Evolutionary conservation across 1,284 basidiomycete species (phyloP).

Genomic region (Irpex sp.): DNA sequence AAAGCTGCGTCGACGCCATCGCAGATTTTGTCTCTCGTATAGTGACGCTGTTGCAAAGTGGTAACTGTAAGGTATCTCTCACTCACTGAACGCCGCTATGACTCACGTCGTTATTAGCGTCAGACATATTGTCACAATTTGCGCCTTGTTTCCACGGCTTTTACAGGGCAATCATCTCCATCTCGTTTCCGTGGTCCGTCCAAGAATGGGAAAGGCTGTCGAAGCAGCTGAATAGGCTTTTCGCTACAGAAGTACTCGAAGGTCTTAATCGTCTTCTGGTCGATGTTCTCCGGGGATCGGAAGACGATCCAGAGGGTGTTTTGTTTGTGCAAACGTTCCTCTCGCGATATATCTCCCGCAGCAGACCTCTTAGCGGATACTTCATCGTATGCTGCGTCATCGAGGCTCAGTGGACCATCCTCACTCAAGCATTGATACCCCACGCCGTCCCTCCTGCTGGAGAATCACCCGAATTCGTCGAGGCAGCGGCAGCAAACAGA

Average conservation of each 20-base stretch:
- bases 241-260: slow-evolving; percentile 60
- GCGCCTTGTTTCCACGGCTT: slow-evolving; percentile 85
- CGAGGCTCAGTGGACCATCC: slow-evolving; percentile 79
- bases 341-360: slow-evolving; percentile 70
- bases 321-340: slow-evolving; percentile 71
- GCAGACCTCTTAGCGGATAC: slow-evolving; percentile 81
- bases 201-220: slow-evolving; percentile 65
- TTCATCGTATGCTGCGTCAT: slow-evolving; percentile 85
- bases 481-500: slow-evolving; percentile 77
- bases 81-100: not conserved
- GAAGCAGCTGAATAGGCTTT: slow-evolving; percentile 49
- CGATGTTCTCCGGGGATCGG: slow-evolving; percentile 54
- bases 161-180: slow-evolving; percentile 81
- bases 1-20: slow-evolving; percentile 52
- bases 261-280: slow-evolving; percentile 64
- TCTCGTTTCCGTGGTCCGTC: slow-evolving; percentile 71
- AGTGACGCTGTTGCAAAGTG: slow-evolving; percentile 50
- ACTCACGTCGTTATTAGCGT: slow-evolving; percentile 39
- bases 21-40: slow-evolving; percentile 57
- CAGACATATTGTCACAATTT: slow-evolving; percentile 69
- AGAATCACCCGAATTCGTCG: slow-evolving; percentile 40
- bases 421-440: slow-evolving; percentile 72
- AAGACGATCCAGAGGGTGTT: slow-evolving; percentile 47
- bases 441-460: slow-evolving; percentile 26
- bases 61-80: slow-evolving; percentile 43